phyloP scores from a whole-genome alignment of 2,329 filamentous ascomycete genomes.

The Davidsoniella eucalypti region DNA sequence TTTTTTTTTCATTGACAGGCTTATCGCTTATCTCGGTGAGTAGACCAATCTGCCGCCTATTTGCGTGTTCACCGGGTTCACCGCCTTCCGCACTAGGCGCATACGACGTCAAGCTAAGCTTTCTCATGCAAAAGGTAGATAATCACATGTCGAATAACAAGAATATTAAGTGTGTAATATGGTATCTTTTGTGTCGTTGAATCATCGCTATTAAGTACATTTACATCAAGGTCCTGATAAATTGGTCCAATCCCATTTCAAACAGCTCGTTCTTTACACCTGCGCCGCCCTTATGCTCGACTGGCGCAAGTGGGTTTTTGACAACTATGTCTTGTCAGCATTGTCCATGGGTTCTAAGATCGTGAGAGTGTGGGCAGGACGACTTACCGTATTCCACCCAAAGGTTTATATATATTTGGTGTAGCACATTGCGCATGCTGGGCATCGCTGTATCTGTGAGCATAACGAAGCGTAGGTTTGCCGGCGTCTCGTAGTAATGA shows the following conservation, averaged over 20 bases:
- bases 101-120: not conserved
- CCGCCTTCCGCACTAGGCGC: not conserved
- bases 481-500: conserved; percentile 97
- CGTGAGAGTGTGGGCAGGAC: not conserved
- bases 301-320: conserved; percentile 52
- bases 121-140: not conserved
- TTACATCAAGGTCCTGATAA: conserved; percentile 51
- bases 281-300: conserved; percentile 50
- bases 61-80: not conserved
- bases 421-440: conserved; percentile 84
- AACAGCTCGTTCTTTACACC: conserved; percentile 59
- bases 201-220: conserved; percentile 1
- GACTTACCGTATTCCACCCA: conserved; percentile 82
- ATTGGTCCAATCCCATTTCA: conserved; percentile 58
- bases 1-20: conserved; percentile 10
- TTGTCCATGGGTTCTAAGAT: not conserved
- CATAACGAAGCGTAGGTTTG: conserved; percentile 91
- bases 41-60: not conserved
- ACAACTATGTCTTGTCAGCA: conserved; percentile 32
- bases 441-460: conserved; percentile 77
- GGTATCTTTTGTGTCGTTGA: conserved; percentile 1
- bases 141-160: not conserved
- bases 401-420: conserved; percentile 96
- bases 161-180: not conserved
- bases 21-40: conserved; percentile 9